Conservation (phyloP, 2,329 filamentous ascomycete species). For the Curvularia verruculosa region DNA sequence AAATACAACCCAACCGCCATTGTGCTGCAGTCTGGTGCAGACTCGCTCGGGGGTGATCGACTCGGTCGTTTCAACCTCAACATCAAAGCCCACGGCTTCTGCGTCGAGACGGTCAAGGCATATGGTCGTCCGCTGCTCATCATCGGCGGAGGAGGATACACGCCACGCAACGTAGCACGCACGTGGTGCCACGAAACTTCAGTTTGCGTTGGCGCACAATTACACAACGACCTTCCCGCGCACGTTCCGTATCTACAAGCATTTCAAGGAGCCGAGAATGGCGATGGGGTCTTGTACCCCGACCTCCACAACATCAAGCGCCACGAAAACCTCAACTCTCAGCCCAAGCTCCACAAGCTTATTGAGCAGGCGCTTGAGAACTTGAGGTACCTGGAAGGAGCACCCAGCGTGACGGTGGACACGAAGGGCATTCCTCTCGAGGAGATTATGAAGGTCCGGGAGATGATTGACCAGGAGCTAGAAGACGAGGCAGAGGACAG, state of each 20-base stretch:
- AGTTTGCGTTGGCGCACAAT: constrained; percentile 78
- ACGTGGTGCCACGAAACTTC: constrained; percentile 97
- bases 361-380: constrained; percentile 82
- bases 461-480: constrained; percentile 71
- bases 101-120: constrained; percentile 85
- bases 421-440: constrained; percentile 81
- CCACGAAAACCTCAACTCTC: constrained; percentile 78
- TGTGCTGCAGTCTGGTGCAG: constrained; percentile 92
- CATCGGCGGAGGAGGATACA: constrained; percentile 95
- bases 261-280: constrained; percentile 79
- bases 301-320: constrained; percentile 77
- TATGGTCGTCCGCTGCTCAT: constrained; percentile 82
- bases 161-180: constrained; percentile 91
- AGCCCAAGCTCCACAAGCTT: constrained; percentile 76
- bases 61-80: constrained; percentile 96
- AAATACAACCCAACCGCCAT: constrained; percentile 90
- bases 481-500: constrained; percentile 68
- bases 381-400: constrained; percentile 80
- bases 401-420: constrained; percentile 77
- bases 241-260: constrained; percentile 86
- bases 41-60: constrained; percentile 90
- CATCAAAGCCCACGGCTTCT: constrained; percentile 90
- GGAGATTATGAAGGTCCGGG: constrained; percentile 58
- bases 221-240: constrained; percentile 74
- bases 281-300: constrained; percentile 74